These are phyloP conservation scores for Wickerhamiella infanticola DNA, from an alignment of 1,139 yeast genomes.

Conservation along the genomic window DNA sequence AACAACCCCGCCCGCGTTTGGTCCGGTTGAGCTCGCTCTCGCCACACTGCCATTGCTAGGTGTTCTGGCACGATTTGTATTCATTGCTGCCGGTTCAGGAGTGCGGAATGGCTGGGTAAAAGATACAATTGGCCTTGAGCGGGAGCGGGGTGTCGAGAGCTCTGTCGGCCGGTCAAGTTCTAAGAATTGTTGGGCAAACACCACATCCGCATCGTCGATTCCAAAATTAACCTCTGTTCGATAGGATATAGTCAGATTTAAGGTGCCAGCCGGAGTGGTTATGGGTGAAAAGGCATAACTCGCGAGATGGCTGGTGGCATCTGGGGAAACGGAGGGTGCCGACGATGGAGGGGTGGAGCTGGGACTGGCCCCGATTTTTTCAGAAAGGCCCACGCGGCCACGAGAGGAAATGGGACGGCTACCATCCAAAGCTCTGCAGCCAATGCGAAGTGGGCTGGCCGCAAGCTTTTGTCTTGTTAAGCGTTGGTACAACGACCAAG, in stretches of 20 bases:
- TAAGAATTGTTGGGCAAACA: conserved; percentile 44
- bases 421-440: conserved; percentile 60
- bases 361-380: conserved; percentile 14
- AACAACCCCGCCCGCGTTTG: neutral
- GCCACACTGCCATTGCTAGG: conserved; percentile 6
- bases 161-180: conserved; percentile 26
- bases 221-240: conserved; percentile 55
- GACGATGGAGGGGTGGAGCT: neutral
- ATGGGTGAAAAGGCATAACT: conserved; percentile 54
- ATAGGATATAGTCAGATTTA: conserved; percentile 64
- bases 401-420: conserved; percentile 60
- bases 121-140: conserved; percentile 12
- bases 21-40: conserved; percentile 1
- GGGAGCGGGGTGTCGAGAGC: neutral
- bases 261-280: conserved; percentile 55
- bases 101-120: conserved; percentile 15
- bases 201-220: conserved; percentile 50
- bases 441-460: conserved; percentile 30
- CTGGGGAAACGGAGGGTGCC: neutral
- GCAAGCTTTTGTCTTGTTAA: conserved; percentile 28
- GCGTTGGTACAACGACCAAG: conserved; percentile 37
- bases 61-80: conserved; percentile 1
- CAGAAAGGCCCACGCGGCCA: conserved; percentile 71
- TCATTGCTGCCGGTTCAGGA: conserved; percentile 5
- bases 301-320: conserved; percentile 30